Base-by-base conservation (phyloP, 2,329 filamentous ascomycete genomes). In the Fusarium cicatricum region DNA sequence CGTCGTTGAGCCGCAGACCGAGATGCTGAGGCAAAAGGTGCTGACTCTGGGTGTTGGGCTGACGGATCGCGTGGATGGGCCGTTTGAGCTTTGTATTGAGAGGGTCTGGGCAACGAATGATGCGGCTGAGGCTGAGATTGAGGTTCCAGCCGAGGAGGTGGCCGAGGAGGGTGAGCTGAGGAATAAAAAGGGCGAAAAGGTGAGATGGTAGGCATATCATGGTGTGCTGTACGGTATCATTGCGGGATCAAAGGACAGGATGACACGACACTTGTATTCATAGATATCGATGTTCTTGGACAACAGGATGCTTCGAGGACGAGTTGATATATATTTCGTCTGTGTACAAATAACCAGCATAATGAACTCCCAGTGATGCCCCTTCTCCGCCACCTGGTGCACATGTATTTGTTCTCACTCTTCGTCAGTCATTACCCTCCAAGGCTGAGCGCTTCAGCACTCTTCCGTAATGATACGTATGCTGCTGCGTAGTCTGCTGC, bases 1-100 rank as follows among this genome's bases (percentile, higher is more conserved):
- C 68, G 91, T 96, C 2, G 88, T 97, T 5, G 93, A 98, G 78
- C 95, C 95, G 28, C 94, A 98, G 80, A 88, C 89, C 11, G 92
- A 96, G 73, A 88, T 99, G 75, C 77, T 97, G 72, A 86, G 90
- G 59, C 90, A 96, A 69, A 93, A 92, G 74, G 88, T 99, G 26
- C 85, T 87, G 70, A 96, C 88, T 23, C 80, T 99, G 16, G 95
- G 95, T 1, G 87, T 98, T 52, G 92, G 92, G 5, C 75, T 97
- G 70, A 97, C 92, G 48, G 95, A 99, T 74, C 85, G 95, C 14
- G 84, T 96, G 32, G 90, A 92, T 7, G 95, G 94, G 0, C 90
- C 91, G 1, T 99, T 94, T 75, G 90, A 96, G 74, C 79, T 99
- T 33, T 89, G 86, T 58, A 88, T 99, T 47, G 90, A 93, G 70